phyloP scores from a whole-genome alignment of 1,284 basidiomycete species.

The Malassezia sp. region DNA sequence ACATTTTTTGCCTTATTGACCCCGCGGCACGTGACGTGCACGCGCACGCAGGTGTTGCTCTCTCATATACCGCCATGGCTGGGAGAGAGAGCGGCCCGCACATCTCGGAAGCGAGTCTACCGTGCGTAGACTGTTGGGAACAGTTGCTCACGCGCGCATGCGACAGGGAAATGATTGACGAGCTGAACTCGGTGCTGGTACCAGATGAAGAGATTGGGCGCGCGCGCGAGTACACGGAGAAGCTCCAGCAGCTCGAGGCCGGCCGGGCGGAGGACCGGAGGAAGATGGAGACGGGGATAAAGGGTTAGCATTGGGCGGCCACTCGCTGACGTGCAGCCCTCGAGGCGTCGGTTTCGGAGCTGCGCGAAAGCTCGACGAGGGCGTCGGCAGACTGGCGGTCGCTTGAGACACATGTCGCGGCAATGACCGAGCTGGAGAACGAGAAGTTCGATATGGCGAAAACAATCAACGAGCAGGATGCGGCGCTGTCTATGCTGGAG shows the following conservation, averaged over 20 bases:
- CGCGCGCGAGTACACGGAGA: not conserved
- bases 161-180: conserved; percentile 14
- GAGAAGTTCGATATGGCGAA: conserved; percentile 35
- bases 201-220: conserved; percentile 14
- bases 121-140: not conserved
- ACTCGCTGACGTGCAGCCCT: conserved; percentile 15
- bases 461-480: conserved; percentile 34
- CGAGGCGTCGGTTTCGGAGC: conserved; percentile 17
- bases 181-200: conserved; percentile 11
- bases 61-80: conserved; percentile 3
- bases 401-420: conserved; percentile 20
- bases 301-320: conserved; percentile 6
- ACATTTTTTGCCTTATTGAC: conserved; percentile 11
- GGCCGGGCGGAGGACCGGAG: conserved; percentile 3
- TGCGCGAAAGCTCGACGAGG: conserved; percentile 23
- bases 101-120: conserved; percentile 12
- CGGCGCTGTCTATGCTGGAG: conserved; percentile 22
- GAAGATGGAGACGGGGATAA: not conserved
- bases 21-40: not conserved
- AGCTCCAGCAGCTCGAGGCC: not conserved
- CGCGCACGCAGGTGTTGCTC: not conserved
- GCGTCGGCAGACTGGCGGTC: conserved; percentile 30
- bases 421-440: conserved; percentile 28
- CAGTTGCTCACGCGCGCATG: not conserved
- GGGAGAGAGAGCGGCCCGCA: not conserved